Percentiles rank a stretch among this genome's conserved stretches.
Conservation (phyloP, 352 stramenopile genomes). For the Phytophthora podocarpi region DNA sequence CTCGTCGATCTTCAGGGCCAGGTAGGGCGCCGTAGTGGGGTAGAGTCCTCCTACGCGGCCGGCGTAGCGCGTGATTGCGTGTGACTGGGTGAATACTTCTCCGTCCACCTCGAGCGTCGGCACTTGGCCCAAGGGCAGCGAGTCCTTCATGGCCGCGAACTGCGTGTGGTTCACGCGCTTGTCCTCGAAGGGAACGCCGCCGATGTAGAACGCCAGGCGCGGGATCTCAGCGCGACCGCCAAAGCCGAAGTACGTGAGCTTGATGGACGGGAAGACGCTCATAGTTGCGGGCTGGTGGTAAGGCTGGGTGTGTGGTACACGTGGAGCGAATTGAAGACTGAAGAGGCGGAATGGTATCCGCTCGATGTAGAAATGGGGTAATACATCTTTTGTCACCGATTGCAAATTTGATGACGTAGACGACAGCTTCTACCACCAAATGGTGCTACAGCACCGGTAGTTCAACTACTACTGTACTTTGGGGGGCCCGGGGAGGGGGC, state of each 20-base stretch:
- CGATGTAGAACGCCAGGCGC: conserved; percentile 63
- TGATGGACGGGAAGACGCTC: conserved; percentile 47
- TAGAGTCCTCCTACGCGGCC: conserved; percentile 64
- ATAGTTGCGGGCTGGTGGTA: conserved; percentile 30
- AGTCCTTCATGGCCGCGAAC: conserved; percentile 32
- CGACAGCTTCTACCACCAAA: conserved; percentile 5
- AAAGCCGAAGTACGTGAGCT: conserved; percentile 70
- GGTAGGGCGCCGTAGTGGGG: conserved; percentile 39
- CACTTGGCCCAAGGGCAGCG: conserved; percentile 45
- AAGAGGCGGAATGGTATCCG: conserved; percentile 24
- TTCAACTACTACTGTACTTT: too few relatives aligned
- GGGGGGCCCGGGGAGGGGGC: too few relatives aligned
- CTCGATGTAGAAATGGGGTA: neutral
- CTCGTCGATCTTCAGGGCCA: conserved; percentile 67
- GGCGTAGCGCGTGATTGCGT: conserved; percentile 73
- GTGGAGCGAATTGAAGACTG: conserved; percentile 29
- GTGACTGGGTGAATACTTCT: conserved; percentile 56
- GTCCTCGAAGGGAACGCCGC: conserved; percentile 67
- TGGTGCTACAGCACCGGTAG: too few relatives aligned
- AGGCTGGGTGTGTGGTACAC: neutral
- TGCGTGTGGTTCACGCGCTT: conserved; percentile 39
- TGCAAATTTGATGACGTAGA: conserved; percentile 16
- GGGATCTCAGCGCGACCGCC: conserved; percentile 53
- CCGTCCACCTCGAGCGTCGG: conserved; percentile 60
- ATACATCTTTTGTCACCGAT: neutral